Evolutionary conservation across 352 stramenopile genomes (phyloP).

Genomic region (Globisporangium megalacanthum): DNA sequence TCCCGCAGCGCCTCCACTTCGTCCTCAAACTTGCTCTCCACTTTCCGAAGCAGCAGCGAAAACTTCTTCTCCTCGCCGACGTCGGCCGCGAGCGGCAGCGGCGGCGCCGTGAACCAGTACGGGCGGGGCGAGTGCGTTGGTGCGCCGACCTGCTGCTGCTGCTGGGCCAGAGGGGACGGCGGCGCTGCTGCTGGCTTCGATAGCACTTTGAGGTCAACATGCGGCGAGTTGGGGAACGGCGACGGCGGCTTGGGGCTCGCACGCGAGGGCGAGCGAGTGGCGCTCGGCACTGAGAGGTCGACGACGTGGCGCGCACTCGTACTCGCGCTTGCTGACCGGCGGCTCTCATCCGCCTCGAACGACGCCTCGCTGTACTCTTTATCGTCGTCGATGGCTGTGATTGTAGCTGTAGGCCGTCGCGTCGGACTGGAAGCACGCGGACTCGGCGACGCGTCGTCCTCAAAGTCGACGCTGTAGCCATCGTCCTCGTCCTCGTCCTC

Average conservation of each 20-base stretch:
- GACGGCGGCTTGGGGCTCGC: conserved; percentile 4
- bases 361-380: conserved; percentile 56
- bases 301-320: conserved; percentile 41
- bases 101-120: conserved; percentile 7
- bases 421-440: neutral
- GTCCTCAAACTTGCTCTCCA: conserved; percentile 78
- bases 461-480: conserved; percentile 72
- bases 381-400: conserved; percentile 20
- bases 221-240: conserved; percentile 26
- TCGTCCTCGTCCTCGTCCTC: conserved; percentile 25
- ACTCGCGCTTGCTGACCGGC: conserved; percentile 28
- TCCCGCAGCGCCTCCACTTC: conserved; percentile 71
- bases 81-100: neutral
- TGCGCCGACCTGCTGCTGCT: neutral
- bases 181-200: conserved; percentile 21
- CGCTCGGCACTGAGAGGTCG: conserved; percentile 53
- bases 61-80: conserved; percentile 43
- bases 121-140: neutral
- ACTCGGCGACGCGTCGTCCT: conserved; percentile 19
- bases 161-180: neutral
- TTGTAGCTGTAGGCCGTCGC: neutral
- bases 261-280: conserved; percentile 30
- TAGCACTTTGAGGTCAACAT: conserved; percentile 40
- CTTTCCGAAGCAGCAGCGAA: conserved; percentile 65
- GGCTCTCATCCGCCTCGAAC: conserved; percentile 64